These are phyloP conservation scores for Monotropa hypopitys DNA, from an alignment of 179 eudicot species.

Conservation along the genomic window DNA sequence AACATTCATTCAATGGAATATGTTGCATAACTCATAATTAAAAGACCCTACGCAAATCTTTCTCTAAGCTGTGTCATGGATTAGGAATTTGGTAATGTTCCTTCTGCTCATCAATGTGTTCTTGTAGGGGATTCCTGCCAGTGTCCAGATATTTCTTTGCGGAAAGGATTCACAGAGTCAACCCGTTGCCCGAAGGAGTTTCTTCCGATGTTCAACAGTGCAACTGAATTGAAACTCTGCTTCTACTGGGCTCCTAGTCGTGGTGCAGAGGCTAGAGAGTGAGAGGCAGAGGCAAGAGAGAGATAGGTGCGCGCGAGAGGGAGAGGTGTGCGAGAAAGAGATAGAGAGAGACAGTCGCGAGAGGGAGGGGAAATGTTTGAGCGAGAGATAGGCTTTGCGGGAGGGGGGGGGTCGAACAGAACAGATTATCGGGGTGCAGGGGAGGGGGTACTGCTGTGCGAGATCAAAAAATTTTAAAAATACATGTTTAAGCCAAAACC, in stretches of 20 bases:
- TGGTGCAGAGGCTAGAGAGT: too few relatives aligned
- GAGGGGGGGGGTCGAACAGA: too few relatives aligned
- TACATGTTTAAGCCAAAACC: too few relatives aligned
- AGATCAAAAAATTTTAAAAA: too few relatives aligned
- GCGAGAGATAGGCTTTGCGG: too few relatives aligned
- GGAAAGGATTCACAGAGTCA: constrained; percentile 47
- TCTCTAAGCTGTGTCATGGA: neutral
- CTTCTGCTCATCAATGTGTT: constrained; percentile 1
- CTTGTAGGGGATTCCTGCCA: constrained; percentile 83
- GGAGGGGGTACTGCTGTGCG: too few relatives aligned
- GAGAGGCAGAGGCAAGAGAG: too few relatives aligned
- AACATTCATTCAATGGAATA: neutral
- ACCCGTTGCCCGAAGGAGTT: constrained; percentile 82
- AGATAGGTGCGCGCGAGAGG: too few relatives aligned
- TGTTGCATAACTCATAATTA: neutral
- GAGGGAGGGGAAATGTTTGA: too few relatives aligned
- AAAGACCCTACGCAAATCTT: neutral
- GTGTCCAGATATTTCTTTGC: constrained; percentile 76
- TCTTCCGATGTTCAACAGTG: constrained; percentile 81
- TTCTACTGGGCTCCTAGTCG: constrained; percentile 74
- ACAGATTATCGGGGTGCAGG: too few relatives aligned
- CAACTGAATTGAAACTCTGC: constrained; percentile 78
- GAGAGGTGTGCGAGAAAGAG: too few relatives aligned
- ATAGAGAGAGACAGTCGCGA: too few relatives aligned
- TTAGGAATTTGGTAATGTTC: constrained; percentile 5